Percentiles rank a stretch among this genome's conserved stretches.
Evolutionary conservation across 73 alveolate genomes (phyloP).

Genomic region (Paramecium primaurelia): DNA sequence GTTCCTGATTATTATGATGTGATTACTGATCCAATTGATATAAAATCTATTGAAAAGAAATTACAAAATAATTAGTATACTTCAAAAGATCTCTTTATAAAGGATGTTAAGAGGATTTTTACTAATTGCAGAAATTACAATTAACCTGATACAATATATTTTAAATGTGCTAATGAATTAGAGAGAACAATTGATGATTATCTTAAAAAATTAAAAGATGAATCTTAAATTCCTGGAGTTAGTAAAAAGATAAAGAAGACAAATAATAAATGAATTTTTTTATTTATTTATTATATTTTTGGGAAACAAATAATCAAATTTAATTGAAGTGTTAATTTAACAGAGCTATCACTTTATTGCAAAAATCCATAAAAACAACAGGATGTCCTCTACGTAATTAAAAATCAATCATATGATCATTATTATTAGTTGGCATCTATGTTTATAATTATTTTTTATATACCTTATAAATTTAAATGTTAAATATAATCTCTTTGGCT

Average conservation of each 20-base stretch:
- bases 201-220: constrained; percentile 76
- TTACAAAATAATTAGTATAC: constrained; percentile 74
- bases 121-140: constrained; percentile 81
- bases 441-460: background rate
- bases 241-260: constrained; percentile 2
- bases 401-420: constrained; percentile 44
- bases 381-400: constrained; percentile 41
- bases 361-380: constrained; percentile 35
- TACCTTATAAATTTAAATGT: constrained; percentile 26
- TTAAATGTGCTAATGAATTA: constrained; percentile 80
- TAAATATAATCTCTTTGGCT: constrained; percentile 18
- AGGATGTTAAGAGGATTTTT: constrained; percentile 82
- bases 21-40: constrained; percentile 93
- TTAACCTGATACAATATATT: constrained; percentile 74
- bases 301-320: constrained; percentile 11
- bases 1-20: constrained; percentile 92
- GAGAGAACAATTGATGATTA: constrained; percentile 73
- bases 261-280: background rate
- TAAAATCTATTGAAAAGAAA: constrained; percentile 72
- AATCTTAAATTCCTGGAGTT: background rate
- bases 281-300: background rate
- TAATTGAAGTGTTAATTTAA: constrained; percentile 45
- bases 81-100: constrained; percentile 67
- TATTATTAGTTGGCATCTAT: constrained; percentile 42
- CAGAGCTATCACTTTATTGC: constrained; percentile 39